Conservation (phyloP, 768 basidiomycete species). For the Leucosporidium yakuticum region DNA sequence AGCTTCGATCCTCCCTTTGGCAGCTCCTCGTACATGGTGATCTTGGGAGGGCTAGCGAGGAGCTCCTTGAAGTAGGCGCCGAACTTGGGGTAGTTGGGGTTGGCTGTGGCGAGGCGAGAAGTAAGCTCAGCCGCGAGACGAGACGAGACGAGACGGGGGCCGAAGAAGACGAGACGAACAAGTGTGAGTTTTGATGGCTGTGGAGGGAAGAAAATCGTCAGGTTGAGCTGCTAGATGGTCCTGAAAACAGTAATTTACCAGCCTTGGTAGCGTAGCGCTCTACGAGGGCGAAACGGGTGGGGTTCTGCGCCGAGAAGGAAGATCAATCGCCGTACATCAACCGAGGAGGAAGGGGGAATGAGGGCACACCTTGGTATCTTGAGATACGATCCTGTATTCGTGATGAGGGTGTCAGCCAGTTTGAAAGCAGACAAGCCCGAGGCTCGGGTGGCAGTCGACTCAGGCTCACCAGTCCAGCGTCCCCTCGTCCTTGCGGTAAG, state of each 20-base stretch:
- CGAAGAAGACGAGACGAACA: not conserved
- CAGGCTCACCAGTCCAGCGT: not conserved
- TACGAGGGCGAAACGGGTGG: not conserved
- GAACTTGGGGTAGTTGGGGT: not conserved
- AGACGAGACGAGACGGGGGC: too few species aligned
- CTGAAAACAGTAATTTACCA: not conserved
- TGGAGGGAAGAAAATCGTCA: not conserved
- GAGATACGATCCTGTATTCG: too few species aligned
- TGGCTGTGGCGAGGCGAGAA: not conserved
- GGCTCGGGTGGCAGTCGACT: too few species aligned
- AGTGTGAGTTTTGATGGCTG: not conserved
- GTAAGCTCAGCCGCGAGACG: not conserved
- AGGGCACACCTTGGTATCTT: too few species aligned
- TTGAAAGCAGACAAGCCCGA: too few species aligned
- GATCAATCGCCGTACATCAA: not conserved
- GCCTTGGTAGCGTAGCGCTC: slow-evolving; percentile 2
- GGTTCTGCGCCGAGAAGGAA: not conserved
- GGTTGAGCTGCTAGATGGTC: not conserved
- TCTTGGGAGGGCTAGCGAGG: not conserved
- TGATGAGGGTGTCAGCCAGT: too few species aligned
- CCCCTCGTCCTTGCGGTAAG: not conserved
- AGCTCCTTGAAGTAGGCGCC: not conserved
- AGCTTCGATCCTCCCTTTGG: not conserved
- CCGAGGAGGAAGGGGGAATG: too few species aligned
- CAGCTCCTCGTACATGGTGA: not conserved